These are phyloP conservation scores for Crithidia sp. DNA, from an alignment of 208 protist species.

Conservation along the genomic window DNA sequence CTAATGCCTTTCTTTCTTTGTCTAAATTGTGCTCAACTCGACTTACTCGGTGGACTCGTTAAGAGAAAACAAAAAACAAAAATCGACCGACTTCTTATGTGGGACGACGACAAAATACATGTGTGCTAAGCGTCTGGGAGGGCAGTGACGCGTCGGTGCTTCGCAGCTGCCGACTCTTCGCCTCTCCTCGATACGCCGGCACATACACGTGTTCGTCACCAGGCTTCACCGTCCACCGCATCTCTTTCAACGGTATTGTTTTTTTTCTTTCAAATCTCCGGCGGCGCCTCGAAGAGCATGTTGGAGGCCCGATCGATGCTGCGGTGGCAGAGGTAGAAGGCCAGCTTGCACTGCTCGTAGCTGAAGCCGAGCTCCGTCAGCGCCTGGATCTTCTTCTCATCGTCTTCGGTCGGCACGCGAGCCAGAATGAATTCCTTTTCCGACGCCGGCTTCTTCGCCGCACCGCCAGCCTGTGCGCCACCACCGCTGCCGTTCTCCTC, in stretches of 20 bases:
- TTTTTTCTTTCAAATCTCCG: slow-evolving; percentile 50
- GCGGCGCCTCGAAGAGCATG: slow-evolving; percentile 88
- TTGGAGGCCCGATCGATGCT: slow-evolving; percentile 87
- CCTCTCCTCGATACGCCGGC: no score
- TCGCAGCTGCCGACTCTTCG: no score
- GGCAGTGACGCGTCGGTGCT: no score
- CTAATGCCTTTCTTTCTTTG: no score
- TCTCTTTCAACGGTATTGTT: not conserved
- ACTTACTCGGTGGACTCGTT: no score
- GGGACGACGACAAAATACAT: no score
- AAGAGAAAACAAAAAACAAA: no score
- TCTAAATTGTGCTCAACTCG: no score
- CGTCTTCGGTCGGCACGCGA: slow-evolving; percentile 68
- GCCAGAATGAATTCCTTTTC: slow-evolving; percentile 58
- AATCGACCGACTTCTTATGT: no score
- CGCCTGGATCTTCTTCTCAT: slow-evolving; percentile 86
- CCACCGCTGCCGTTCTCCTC: slow-evolving; percentile 25
- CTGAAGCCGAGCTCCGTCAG: slow-evolving; percentile 85
- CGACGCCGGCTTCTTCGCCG: slow-evolving; percentile 18
- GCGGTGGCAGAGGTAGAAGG: slow-evolving; percentile 82
- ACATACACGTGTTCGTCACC: no score
- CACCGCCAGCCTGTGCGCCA: slow-evolving; percentile 9
- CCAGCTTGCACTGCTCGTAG: slow-evolving; percentile 82
- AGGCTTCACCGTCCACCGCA: not conserved
- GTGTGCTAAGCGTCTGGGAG: no score